Evolutionary conservation across 176 grass and related monocot genomes (phyloP), one percentile per base, ranked within the genome.

Genomic region (Neostapfia colusana): DNA sequence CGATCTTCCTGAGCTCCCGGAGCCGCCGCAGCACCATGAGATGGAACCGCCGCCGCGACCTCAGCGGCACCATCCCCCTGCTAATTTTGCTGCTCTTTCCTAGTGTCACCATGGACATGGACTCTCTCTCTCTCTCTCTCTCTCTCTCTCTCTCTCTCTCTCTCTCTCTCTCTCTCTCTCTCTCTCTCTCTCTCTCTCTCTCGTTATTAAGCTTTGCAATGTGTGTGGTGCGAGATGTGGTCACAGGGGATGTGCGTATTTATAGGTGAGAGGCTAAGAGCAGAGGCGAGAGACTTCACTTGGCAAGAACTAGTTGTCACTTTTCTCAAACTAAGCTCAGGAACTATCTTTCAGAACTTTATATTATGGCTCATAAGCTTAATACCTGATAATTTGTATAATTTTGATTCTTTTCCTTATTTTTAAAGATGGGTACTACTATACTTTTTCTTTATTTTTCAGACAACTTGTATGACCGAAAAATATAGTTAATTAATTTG

Each of bases 1-100:
- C 77, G 31, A 89, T 89, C 82, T 85, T 89, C 82, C 85, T 89
- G 21, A 89, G 77, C 71, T 89, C 82, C 57, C 82, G 70, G 51
- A 89, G 76, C 42, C 82, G 69, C 72, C 77, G 64, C 67, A 84
- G 82, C 72, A 89, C 82, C 87, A 89, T 48, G 35, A 85, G 70
- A 72, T 85, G 76, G 55, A 89, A 84, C 17, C 77, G 82, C 78
- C 78, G 40, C 65, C 73, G 40, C 82, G 77, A 65, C 65, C 82
- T 85, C 31, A 84, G 67, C 28, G 76, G 65, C 34, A 89, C 76
- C 77, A 85, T 81, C 31, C 71, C 72, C 72, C 66, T 70, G 45
- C 56, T 59, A 27, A 43, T 70, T 35, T 72, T 69, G 42, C 8
- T 60, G 12, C 31, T 75, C 54, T 43, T 81, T 20, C 83, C 70